Evolutionary conservation across 2,329 filamentous ascomycete species (phyloP), one percentile per base, ranked within the genome.

Genomic region (Aspergillus eucalypticola): DNA sequence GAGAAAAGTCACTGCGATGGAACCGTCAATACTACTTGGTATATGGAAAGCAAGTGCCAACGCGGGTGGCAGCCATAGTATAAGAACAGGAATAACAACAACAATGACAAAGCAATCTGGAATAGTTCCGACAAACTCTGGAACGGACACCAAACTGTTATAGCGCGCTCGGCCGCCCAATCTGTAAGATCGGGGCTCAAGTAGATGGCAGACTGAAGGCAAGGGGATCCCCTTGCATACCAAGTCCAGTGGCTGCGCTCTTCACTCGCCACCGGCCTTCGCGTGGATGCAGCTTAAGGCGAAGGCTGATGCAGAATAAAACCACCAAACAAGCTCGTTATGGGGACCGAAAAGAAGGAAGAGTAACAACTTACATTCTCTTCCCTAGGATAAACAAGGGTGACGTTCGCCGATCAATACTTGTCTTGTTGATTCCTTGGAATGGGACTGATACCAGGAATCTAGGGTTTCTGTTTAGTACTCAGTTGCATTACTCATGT

Each of bases 211-310:
- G 56, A 52, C 5, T 29, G 25, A 38, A 52, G 46, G 53, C 56
- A 63, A 59, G 61, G 61, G 61, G 15, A 13, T 27, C 44, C 44
- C 61, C 61, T 63, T 61, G 61, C 61, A 57, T 54, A 32, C 42
- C 52, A 38, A 57, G 56, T 59, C 58, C 25, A 19, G 29, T 17
- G 54, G 17, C n/a, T 27, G 19, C 48, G 27, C 59, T 58, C 50
- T 38, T 13, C 38, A 51, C 39, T 50, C 55, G 58, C 60, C 61
- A 58, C 60, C 54, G 48, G 42, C 35, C 10, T 56, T 35, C 21
- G 25, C 27, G 11, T 13, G 17, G 32, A 21, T 15, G 19, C 32
- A 15, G 50, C 23, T 27, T 19, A 17, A 15, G 32, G 44, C 17
- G 25, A 54, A 42, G 17, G 13, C 29, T 17, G 46, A 49, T 50